A percentile compares a stretch with the other conserved stretches of the same genome.
These are phyloP conservation scores for Magnaporthiopsis rhizophila DNA, from an alignment of 2,329 filamentous ascomycete genomes.

Conservation along the genomic window DNA sequence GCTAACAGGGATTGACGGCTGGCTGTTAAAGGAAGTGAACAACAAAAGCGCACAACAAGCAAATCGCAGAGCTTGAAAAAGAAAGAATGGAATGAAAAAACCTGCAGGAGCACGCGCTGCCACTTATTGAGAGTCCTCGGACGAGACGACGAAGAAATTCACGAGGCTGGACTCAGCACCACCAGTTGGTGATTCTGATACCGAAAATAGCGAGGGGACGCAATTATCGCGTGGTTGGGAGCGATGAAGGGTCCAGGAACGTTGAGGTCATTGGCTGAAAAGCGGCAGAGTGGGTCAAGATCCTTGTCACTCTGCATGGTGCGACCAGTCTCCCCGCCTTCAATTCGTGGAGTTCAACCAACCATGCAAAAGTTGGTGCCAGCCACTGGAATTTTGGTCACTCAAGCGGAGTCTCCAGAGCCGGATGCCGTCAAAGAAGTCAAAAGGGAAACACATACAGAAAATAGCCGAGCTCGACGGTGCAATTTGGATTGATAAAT, in stretches of 20 bases:
- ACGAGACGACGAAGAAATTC: neutral
- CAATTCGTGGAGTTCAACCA: neutral
- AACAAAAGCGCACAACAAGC: neutral
- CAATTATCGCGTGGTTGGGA: neutral
- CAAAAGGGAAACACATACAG: too few species aligned
- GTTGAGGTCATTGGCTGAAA: neutral
- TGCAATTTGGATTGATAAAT: too few species aligned
- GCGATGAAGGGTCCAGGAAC: neutral
- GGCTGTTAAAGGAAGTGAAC: neutral
- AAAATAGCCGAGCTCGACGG: too few species aligned
- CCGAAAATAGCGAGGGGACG: neutral
- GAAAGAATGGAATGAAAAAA: slow-evolving; percentile 3
- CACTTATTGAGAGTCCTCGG: neutral
- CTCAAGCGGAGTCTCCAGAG: neutral
- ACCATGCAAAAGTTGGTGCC: neutral
- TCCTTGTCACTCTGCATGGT: neutral
- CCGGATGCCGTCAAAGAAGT: too few species aligned
- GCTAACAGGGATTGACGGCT: neutral
- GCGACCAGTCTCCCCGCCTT: neutral
- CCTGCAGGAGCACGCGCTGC: neutral
- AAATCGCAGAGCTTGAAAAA: slow-evolving; percentile 1
- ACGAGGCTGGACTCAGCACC: neutral
- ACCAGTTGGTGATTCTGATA: neutral
- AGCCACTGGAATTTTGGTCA: neutral
- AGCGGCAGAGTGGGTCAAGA: neutral